phyloP scores from a whole-genome alignment of 202 grass and related monocot genomes.

The Zizania palustris region DNA sequence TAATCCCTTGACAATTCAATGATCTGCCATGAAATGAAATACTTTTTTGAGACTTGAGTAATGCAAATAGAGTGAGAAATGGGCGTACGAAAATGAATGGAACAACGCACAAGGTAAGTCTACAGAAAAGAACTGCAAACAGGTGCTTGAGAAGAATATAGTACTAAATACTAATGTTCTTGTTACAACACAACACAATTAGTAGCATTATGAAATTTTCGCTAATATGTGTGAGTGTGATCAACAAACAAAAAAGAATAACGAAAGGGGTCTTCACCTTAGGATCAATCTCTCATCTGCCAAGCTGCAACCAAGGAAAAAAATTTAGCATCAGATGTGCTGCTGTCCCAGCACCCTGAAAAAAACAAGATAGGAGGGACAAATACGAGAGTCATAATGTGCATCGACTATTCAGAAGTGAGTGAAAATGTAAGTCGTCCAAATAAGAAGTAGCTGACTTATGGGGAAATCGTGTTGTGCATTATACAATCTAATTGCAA shows the following conservation, averaged over 20 bases:
- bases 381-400: background rate
- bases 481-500: conserved; percentile 3
- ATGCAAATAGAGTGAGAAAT: conserved; percentile 31
- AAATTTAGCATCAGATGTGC: conserved; percentile 76
- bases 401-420: background rate
- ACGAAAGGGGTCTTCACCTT: conserved; percentile 47
- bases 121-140: background rate
- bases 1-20: conserved; percentile 82
- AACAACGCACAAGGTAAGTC: background rate
- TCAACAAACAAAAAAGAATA: conserved; percentile 8
- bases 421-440: conserved; percentile 3
- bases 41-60: conserved; percentile 25
- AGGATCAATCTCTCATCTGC: conserved; percentile 95
- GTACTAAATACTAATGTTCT: conserved; percentile 5
- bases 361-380: conserved; percentile 27
- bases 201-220: background rate
- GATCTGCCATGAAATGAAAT: conserved; percentile 53
- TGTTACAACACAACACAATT: background rate
- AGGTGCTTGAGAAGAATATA: conserved; percentile 11
- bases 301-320: conserved; percentile 75
- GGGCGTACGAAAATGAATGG: conserved; percentile 13
- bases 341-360: conserved; percentile 83
- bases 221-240: background rate
- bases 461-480: background rate
- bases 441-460: background rate